phyloP scores from a whole-genome alignment of 164 flowering plant genomes.

The Berberis vulgaris region DNA sequence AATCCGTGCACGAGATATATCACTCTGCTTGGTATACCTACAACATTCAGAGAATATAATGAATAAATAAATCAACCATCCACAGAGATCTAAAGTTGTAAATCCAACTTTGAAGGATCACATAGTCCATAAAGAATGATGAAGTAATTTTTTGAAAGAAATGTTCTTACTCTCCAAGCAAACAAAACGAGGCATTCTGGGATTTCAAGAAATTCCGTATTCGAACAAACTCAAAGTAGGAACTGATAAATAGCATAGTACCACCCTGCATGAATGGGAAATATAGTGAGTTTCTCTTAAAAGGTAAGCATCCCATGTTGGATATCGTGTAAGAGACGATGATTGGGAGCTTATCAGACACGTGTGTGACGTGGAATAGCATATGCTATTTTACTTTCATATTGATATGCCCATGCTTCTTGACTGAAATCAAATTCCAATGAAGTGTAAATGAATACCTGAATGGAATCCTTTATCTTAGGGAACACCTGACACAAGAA shows the following conservation, averaged over 20 bases:
- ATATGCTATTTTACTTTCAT: too few species aligned
- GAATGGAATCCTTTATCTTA: constrained; percentile 68
- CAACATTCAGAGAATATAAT: not conserved
- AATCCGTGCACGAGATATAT: constrained; percentile 77
- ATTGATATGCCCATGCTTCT: too few species aligned
- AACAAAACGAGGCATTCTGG: constrained; percentile 76
- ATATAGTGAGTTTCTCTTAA: not conserved
- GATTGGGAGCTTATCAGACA: too few species aligned
- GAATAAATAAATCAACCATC: not conserved
- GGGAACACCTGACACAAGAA: constrained; percentile 56
- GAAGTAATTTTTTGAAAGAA: not conserved
- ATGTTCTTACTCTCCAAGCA: constrained; percentile 72
- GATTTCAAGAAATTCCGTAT: constrained; percentile 72
- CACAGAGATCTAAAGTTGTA: not conserved
- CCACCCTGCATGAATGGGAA: constrained; percentile 57
- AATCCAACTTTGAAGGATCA: not conserved
- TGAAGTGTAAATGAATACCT: constrained; percentile 31
- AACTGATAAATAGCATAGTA: constrained; percentile 69
- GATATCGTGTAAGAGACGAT: too few species aligned
- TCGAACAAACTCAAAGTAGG: constrained; percentile 79
- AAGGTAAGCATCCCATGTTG: too few species aligned
- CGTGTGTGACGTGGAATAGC: too few species aligned
- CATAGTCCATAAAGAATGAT: not conserved
- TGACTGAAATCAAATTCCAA: too few species aligned
- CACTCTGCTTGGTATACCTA: constrained; percentile 66